A percentile compares a stretch with the other conserved stretches of the same genome.
Evolutionary conservation across 305 asterid species (phyloP).

Genomic region (Fraxinus sp.): DNA sequence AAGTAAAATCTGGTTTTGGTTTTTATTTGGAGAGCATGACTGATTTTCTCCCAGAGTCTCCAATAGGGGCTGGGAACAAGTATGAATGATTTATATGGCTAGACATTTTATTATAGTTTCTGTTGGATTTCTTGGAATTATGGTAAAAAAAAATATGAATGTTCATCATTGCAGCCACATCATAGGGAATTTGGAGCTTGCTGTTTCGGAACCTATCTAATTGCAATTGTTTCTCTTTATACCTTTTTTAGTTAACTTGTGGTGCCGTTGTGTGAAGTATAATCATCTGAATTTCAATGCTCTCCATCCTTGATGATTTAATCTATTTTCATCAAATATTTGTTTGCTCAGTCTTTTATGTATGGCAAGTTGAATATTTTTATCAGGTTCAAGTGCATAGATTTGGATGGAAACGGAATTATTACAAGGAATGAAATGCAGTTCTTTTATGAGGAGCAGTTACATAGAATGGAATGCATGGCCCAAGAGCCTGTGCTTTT

Average conservation of each 20-base stretch:
- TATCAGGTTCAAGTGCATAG: conserved; percentile 97
- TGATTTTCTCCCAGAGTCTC: neutral
- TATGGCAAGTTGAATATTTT: conserved; percentile 12
- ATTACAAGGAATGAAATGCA: conserved; percentile 94
- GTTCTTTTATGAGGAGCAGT: conserved; percentile 97
- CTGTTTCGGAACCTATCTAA: conserved; percentile 12
- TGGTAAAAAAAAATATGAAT: conserved; percentile 7
- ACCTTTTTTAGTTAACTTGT: neutral
- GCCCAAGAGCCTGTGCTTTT: conserved; percentile 99
- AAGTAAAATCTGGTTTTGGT: neutral
- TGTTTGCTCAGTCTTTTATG: conserved; percentile 10
- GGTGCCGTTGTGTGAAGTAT: neutral
- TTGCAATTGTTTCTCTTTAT: neutral
- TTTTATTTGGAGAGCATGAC: neutral
- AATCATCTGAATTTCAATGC: conserved; percentile 17
- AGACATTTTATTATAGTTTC: conserved; percentile 12
- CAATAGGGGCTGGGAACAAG: neutral
- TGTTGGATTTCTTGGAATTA: neutral
- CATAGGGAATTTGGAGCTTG: neutral
- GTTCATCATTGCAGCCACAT: conserved; percentile 12
- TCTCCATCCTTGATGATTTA: neutral
- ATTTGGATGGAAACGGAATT: conserved; percentile 93
- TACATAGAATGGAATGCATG: conserved; percentile 99
- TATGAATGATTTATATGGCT: conserved; percentile 5
- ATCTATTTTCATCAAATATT: neutral